Evolutionary conservation across 306 rosid genomes (phyloP).

Genomic region (Carpinus fangiana): DNA sequence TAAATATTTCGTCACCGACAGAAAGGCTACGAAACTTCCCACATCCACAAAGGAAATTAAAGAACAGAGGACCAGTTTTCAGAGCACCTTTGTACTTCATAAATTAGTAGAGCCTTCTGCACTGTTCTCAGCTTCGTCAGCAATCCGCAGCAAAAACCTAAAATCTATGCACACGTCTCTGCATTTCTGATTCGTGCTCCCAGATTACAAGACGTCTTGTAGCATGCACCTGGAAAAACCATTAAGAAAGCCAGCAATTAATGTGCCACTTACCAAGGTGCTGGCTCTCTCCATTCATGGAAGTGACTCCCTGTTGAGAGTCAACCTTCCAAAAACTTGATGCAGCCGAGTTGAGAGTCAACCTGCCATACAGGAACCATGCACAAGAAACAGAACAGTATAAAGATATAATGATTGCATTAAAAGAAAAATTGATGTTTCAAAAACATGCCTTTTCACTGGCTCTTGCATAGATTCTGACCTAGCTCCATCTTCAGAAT

Average conservation of each 20-base stretch:
- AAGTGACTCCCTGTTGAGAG: not conserved
- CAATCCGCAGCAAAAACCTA: not conserved
- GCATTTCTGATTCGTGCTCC: not conserved
- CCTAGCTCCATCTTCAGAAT: constrained; percentile 13
- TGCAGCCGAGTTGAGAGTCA: not conserved
- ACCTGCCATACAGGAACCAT: constrained; percentile 2
- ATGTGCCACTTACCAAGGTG: constrained; percentile 12
- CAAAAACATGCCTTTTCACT: constrained; percentile 9
- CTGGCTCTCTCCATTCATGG: not conserved
- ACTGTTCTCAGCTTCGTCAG: constrained; percentile 9
- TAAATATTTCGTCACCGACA: not conserved
- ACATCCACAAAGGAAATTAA: not conserved
- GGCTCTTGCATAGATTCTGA: constrained; percentile 1
- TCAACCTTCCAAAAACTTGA: not conserved
- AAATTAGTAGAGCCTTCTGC: constrained; percentile 2
- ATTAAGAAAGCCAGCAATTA: constrained; percentile 1
- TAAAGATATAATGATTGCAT: constrained; percentile 3
- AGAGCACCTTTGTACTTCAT: not conserved
- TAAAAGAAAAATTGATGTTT: too few species aligned
- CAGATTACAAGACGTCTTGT: not conserved
- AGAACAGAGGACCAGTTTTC: not conserved
- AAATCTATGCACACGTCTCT: not conserved
- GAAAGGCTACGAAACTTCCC: not conserved
- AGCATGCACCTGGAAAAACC: not conserved
- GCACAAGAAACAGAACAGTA: not conserved